These are phyloP conservation scores for Gautieria morchelliformis DNA, from an alignment of 768 basidiomycete species.

Conservation along the genomic window DNA sequence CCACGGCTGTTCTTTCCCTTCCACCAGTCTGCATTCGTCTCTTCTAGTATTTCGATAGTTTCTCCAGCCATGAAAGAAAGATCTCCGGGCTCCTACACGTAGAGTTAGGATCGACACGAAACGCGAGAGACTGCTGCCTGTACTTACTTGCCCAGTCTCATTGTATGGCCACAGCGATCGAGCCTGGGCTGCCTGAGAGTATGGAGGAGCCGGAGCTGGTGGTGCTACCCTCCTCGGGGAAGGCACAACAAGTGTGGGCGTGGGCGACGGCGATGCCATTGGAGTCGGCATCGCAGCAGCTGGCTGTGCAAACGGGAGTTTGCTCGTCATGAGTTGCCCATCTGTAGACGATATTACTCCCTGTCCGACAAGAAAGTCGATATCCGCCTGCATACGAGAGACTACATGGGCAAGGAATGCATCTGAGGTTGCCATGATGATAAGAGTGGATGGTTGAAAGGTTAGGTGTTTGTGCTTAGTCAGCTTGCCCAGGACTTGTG, in stretches of 20 bases:
- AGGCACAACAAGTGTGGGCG: conserved; percentile 11
- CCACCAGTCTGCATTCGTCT: conserved; percentile 88
- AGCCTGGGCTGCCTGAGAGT: conserved; percentile 6
- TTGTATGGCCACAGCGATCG: conserved; percentile 36
- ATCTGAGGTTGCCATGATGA: background rate
- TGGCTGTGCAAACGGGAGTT: conserved; percentile 22
- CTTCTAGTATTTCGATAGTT: conserved; percentile 65
- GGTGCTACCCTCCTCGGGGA: conserved; percentile 2
- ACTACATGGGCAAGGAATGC: conserved; percentile 53
- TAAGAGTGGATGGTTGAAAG: background rate
- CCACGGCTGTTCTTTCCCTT: conserved; percentile 50
- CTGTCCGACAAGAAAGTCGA: conserved; percentile 49
- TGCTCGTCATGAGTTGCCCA: conserved; percentile 38
- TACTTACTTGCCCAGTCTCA: conserved; percentile 40
- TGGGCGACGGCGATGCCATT: conserved; percentile 6
- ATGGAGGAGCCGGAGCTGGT: conserved; percentile 4
- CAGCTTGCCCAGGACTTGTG: background rate
- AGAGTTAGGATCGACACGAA: background rate
- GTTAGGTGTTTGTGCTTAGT: background rate
- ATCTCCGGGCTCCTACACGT: conserved; percentile 61
- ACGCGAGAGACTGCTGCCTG: background rate
- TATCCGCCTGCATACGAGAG: conserved; percentile 44
- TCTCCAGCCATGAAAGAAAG: conserved; percentile 71
- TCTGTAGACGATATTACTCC: conserved; percentile 42
- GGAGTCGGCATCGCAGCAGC: conserved; percentile 9